Evolutionary conservation across 768 basidiomycete genomes (phyloP).

Genomic region (Tylopilus cervinicoccineus): DNA sequence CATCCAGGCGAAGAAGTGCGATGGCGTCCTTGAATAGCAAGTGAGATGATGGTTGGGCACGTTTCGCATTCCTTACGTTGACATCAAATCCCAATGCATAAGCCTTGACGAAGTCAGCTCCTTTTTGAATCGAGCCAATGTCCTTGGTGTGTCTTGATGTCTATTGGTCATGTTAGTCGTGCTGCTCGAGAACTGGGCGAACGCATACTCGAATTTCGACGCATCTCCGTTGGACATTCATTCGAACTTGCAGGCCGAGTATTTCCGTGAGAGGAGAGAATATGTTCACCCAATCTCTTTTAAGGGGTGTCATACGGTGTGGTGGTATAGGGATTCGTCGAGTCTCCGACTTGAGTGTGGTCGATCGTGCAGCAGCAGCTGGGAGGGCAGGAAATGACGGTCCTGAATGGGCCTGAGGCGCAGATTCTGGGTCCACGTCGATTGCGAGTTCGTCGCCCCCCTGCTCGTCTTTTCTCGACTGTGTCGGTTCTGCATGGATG

Average conservation of each 20-base stretch:
- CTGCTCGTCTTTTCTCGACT: conserved; percentile 14
- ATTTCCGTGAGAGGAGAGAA: conserved; percentile 96
- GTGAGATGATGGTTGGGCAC: not conserved
- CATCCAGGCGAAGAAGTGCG: conserved; percentile 91
- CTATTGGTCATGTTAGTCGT: conserved; percentile 35
- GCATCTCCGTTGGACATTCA: conserved; percentile 87
- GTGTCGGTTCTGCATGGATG: conserved; percentile 1
- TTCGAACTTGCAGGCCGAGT: conserved; percentile 90
- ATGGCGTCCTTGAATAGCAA: conserved; percentile 74
- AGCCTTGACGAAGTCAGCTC: conserved; percentile 95
- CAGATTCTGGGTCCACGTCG: conserved; percentile 44
- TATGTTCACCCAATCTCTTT: conserved; percentile 94
- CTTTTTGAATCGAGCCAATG: conserved; percentile 90
- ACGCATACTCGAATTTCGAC: conserved; percentile 87
- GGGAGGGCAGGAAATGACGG: conserved; percentile 71
- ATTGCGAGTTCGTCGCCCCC: conserved; percentile 65
- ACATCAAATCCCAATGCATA: conserved; percentile 94
- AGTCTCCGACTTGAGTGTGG: conserved; percentile 71
- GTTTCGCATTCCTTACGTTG: conserved; percentile 53
- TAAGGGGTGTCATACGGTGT: conserved; percentile 95
- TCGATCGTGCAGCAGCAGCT: conserved; percentile 49
- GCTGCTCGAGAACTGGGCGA: not conserved
- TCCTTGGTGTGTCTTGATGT: conserved; percentile 95
- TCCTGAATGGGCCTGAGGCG: conserved; percentile 45
- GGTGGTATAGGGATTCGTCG: conserved; percentile 90